Evolutionary conservation across 306 rosid genomes (phyloP).

Genomic region (Sindora glabra): DNA sequence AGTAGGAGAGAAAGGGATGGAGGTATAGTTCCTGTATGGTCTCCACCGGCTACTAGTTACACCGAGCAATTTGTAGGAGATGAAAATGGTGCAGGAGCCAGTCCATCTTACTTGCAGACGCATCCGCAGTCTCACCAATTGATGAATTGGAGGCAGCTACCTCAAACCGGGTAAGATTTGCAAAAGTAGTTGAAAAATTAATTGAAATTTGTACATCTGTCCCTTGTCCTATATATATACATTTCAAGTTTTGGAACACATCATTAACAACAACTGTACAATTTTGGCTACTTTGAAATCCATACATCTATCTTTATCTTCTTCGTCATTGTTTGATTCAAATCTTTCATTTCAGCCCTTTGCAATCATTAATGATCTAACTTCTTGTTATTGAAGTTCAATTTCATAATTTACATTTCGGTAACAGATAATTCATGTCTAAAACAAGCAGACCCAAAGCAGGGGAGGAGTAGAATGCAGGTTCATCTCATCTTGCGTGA

Average conservation of each 20-base stretch:
- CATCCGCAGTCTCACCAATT: slow-evolving; percentile 91
- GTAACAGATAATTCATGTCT: slow-evolving; percentile 40
- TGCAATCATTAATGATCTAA: not conserved
- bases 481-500: slow-evolving; percentile 12
- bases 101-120: slow-evolving; percentile 69
- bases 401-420: not conserved
- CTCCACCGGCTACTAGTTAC: slow-evolving; percentile 59
- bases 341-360: not conserved
- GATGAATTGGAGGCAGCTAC: slow-evolving; percentile 73
- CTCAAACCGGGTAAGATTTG: slow-evolving; percentile 95
- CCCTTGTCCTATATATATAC: not conserved
- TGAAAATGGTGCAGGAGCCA: slow-evolving; percentile 53
- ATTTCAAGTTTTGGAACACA: not conserved
- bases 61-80: slow-evolving; percentile 73
- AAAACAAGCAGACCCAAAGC: slow-evolving; percentile 22
- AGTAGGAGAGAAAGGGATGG: slow-evolving; percentile 84
- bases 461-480: slow-evolving; percentile 20
- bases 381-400: not conserved
- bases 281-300: no score
- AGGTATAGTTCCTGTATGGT: slow-evolving; percentile 82
- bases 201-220: slow-evolving; percentile 20
- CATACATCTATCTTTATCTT: no score
- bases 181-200: no score
- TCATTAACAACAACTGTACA: no score
- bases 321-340: not conserved